Conservation (phyloP, 2,329 filamentous ascomycete species). For the Fusarium mexicanum region DNA sequence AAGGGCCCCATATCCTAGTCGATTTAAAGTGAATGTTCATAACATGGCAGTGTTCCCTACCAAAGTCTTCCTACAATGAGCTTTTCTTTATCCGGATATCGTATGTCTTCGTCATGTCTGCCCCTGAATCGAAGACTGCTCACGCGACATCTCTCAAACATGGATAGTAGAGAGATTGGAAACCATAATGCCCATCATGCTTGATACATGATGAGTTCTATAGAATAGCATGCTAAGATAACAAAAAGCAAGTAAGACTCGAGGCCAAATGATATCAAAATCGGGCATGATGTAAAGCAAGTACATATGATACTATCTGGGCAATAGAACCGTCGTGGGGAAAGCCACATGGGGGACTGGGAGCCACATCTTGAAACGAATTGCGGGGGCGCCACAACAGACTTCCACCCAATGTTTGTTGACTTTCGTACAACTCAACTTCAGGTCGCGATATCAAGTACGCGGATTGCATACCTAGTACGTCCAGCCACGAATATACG, state of each 20-base stretch:
- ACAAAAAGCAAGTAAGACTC: too few species aligned
- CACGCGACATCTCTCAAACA: background rate
- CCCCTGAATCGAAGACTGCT: background rate
- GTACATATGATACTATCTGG: constrained; percentile 1
- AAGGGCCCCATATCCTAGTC: background rate
- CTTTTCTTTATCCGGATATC: background rate
- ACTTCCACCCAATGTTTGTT: constrained; percentile 18
- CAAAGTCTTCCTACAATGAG: background rate
- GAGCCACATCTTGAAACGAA: constrained; percentile 18
- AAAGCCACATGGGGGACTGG: constrained; percentile 15
- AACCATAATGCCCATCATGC: background rate
- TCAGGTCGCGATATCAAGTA: constrained; percentile 2
- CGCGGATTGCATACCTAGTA: background rate
- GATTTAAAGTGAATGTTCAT: background rate
- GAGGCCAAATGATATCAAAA: background rate
- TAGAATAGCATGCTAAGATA: background rate
- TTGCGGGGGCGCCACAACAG: constrained; percentile 28
- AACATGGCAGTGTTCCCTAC: background rate
- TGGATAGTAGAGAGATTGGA: background rate
- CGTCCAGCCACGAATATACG: background rate
- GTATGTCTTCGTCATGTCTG: background rate
- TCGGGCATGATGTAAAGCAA: background rate
- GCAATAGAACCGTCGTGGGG: background rate
- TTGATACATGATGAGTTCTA: background rate
- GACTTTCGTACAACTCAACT: constrained; percentile 24